A percentile compares a stretch with the other conserved stretches of the same genome.
These are phyloP conservation scores for Nakazawaea pomicola DNA, from an alignment of 805 yeast genomes.

Conservation along the genomic window DNA sequence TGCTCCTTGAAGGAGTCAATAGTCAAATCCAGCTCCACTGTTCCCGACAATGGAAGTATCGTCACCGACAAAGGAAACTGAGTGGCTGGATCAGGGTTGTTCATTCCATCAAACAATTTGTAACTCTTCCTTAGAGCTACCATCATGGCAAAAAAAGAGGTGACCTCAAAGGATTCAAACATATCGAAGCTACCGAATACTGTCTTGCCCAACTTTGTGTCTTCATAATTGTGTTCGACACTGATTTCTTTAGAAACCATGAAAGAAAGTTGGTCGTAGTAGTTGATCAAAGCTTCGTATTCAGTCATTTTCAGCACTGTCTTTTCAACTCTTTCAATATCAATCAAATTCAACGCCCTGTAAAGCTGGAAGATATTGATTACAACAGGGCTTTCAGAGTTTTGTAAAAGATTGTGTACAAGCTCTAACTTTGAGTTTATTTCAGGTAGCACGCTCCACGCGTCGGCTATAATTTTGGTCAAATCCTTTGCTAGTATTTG, in stretches of 20 bases:
- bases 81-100: conserved; percentile 25
- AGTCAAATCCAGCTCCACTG: conserved; percentile 28
- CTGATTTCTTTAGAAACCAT: conserved; percentile 16
- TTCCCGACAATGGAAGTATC: conserved; percentile 35
- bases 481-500: conserved; percentile 24
- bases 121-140: conserved; percentile 45
- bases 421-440: conserved; percentile 29
- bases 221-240: conserved; percentile 24
- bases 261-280: conserved; percentile 22
- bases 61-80: conserved; percentile 38
- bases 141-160: conserved; percentile 38
- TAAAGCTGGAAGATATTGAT: conserved; percentile 34
- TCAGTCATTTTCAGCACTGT: conserved; percentile 19
- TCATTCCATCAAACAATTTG: conserved; percentile 37
- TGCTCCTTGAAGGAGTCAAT: conserved; percentile 24
- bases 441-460: conserved; percentile 28
- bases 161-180: conserved; percentile 17
- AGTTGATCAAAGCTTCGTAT: conserved; percentile 17
- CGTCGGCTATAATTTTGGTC: conserved; percentile 19
- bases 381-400: conserved; percentile 35
- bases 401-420: conserved; percentile 28
- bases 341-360: conserved; percentile 27
- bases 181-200: conserved; percentile 19
- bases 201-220: conserved; percentile 22
- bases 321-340: conserved; percentile 23